Base-by-base conservation (phyloP, 495 filamentous ascomycete species). In the Schizothecium vesticola region DNA sequence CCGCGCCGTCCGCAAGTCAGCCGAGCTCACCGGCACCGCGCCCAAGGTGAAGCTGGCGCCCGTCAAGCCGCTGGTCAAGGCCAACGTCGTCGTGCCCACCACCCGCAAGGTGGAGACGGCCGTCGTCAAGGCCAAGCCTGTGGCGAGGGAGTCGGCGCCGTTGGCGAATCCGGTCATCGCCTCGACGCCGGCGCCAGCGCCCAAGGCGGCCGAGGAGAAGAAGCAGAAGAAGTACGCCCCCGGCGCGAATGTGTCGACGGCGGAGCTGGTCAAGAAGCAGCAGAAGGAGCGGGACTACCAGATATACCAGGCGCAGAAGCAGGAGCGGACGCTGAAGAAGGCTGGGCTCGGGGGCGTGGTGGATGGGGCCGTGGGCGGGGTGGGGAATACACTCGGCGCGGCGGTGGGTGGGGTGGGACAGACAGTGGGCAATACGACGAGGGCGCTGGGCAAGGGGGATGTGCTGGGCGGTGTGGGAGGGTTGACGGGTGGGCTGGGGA, bases 201-300 rank as follows among this genome's bases (percentile, higher is more conserved):
- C 64, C 12, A 16, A 43, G n/a, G 23, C 64, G 23, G 21, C 26
- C 21, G 12, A 26, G 13, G 55, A 31, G 29, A 74, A 74, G 51
- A 70, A 70, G 22, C 56, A 70, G 23, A 73, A 73, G 65, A 73
- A 70, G 24, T 74, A 74, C 56, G 72, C 72, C 0, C 68, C 74
- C 10, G 72, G 66, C 12, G 74, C 74, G 1, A 66, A 51, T 12
- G 29, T 75, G 28, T 70, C 74, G 9, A 74, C 74, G 13, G 63
- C 69, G 8, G 5, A 28, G 23, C 63, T 74, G 56, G 65, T 63
- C 21, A 65, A 69, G 12, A 21, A 23, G 26, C 29, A 55, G 31
- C 31, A 43, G n/a, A 64, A 51, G 61, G 28, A 43, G 21, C 10
- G 13, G 61, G 61, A 43, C 3, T 55, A 64, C 21, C 61, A 55